Evolutionary conservation across 345 rosid genomes (phyloP).

Genomic region (Mallotus nudiflorus): DNA sequence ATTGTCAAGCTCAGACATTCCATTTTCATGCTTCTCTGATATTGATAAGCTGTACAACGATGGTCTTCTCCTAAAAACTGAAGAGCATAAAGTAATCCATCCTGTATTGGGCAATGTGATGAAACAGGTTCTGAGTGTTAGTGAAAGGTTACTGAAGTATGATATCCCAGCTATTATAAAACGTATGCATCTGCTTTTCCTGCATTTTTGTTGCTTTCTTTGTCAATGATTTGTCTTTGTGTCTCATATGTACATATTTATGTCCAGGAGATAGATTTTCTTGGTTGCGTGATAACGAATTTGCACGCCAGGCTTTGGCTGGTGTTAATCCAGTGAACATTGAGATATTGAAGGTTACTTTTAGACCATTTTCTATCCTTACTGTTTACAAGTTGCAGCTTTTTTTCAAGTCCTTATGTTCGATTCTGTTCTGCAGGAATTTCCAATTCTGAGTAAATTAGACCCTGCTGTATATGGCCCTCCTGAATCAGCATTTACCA

Average conservation of each 20-base stretch:
- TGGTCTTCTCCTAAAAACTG: conserved; percentile 59
- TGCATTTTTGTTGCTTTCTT: neutral
- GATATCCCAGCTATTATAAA: conserved; percentile 78
- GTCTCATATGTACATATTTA: neutral
- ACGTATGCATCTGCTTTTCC: conserved; percentile 38
- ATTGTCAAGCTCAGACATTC: conserved; percentile 69
- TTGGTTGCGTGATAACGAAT: conserved; percentile 90
- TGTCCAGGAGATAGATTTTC: conserved; percentile 82
- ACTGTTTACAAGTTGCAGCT: neutral
- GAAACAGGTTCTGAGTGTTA: conserved; percentile 50
- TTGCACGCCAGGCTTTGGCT: conserved; percentile 88
- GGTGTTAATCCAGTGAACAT: conserved; percentile 93
- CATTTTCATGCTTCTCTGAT: conserved; percentile 89
- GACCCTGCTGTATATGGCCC: conserved; percentile 79
- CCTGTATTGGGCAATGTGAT: conserved; percentile 34
- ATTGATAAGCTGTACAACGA: conserved; percentile 69
- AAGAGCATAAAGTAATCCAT: conserved; percentile 32
- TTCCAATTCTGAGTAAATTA: conserved; percentile 82
- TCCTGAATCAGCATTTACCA: conserved; percentile 76
- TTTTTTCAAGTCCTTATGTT: conserved; percentile 11
- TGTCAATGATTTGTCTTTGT: no score
- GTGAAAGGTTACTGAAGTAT: conserved; percentile 63
- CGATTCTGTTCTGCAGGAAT: conserved; percentile 48
- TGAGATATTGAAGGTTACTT: conserved; percentile 60
- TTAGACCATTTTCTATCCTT: neutral